Base-by-base conservation (phyloP, 441 rosid genomes). In the Rhodomyrtus psidioides region DNA sequence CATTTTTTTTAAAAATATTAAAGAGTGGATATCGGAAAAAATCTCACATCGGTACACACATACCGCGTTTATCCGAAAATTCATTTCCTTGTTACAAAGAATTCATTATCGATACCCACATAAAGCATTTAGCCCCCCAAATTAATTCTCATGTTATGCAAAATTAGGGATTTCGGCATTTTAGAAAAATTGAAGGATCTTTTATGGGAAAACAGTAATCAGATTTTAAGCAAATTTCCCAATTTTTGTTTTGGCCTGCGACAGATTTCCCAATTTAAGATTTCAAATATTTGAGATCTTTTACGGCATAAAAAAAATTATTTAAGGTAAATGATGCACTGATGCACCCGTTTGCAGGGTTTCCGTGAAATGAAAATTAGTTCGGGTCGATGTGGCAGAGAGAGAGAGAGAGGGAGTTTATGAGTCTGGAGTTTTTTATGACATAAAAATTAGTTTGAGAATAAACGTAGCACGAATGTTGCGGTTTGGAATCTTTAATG, bases 91-190 rank as follows among this genome's bases (percentile, higher is more conserved):
- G 1, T 27, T 0, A 27, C 5, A 14, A 51, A 12, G 53, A 13
- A 12, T 51, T 51, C 15, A 51, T 4, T 12, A 51, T 51, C 3
- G 53, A 51, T 51, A 12, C 14, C 53, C 53, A 51, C 15, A 12
- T 51, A 51, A 3, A 5, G 3, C 53, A 51, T 51, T 51, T 51
- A 49, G 34, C 34, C 15, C 53, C 19, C 55, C 55, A 6, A 16
- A 14, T 21, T 53, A 53, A 53, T 53, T 53, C 55, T 53, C 55
- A 7, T 16, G 0, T 53, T 6, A 16, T 2, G 6, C 6, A 6
- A 16, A 53, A 53, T 53, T 53, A 6, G 55, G 55, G 1, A 26
- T 2, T 7, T 58, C 0, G 0, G 28, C 16, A 0, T 0, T 0
- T 0, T 15, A 6, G 7, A 13, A 12, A 13, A 26, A 14, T 58